Base-by-base conservation (phyloP, 306 rosid species). In the Medicago ruthenica region DNA sequence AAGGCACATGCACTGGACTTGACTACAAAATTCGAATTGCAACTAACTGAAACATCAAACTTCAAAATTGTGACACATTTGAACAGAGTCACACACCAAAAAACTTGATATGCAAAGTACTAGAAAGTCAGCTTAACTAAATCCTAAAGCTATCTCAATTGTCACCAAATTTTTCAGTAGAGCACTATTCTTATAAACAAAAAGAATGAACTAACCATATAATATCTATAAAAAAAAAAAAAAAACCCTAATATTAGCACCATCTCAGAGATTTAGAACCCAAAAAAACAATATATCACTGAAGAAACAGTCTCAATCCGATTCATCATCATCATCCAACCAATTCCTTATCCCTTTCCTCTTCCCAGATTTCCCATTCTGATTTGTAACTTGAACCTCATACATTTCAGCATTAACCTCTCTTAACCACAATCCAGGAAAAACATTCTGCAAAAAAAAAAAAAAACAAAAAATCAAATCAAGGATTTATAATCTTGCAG, bases 141-240 rank as follows among this genome's bases (percentile, higher is more conserved):
- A 27, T 27, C 3, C 20, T 54, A 63, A 50, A 58, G 27, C 40
- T 1, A 45, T 70, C 27, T 42, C 39, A 47, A 50, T 39, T 67
- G 18, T 73, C 68, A 31, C 41, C 45, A 59, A 39, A 22, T 1
- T 61, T 51, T 20, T 66, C 77, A 18, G 57, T 48, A 74, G 78
- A 51, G 45, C 50, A 68, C 84, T 85, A 83, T 81, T 85, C 75
- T 39, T 66, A 75, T 58, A 41, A 50, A 71, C 82, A 53, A 70
- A 78, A 78, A 63, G 75, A 82, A 87, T 66, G 78, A 73, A 22
- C 58, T 7, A 53, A 59, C 65, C 15, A 59, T 20, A 18, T 20
- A 8, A 63, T 85, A 78, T 78, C 74, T 76, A 81, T 68, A 40
- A 65, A 81, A 74, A 60, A 70, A 81, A 73, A 40, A 65, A 81